Evolutionary conservation across 2,329 filamentous ascomycete genomes (phyloP), one percentile per base, ranked within the genome.

Genomic region (Atkinsonella texensis): DNA sequence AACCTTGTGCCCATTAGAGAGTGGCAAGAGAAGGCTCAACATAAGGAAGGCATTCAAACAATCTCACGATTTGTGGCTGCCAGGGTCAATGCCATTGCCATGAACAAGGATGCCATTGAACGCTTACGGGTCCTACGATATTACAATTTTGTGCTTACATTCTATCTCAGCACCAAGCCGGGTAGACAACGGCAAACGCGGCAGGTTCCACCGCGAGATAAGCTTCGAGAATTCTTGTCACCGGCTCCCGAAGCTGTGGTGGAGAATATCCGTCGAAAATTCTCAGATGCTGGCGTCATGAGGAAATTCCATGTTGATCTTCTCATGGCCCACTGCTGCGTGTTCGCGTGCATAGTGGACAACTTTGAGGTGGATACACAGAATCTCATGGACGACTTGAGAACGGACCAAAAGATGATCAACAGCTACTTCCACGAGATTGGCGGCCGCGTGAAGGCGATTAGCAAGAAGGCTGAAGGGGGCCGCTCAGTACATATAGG

Each of bases 391-490:
- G 80, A 85, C 55, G 88, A 93, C 62, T 68, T 93, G 54, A 77
- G 79, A 62, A 61, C 90, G 52, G 85, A 89, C 57, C 80, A 83
- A 65, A 84, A 80, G 68, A 73, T 80, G 62, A 81, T 91, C 60
- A 76, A 73, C 49, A 76, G 81, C 62, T 90, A 89, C 65, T 90
- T 87, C 65, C 69, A 73, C 46, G 87, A 91, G 65, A 82, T 93
- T 57, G 88, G 88, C 20, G 87, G 83, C 32, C 79, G 75, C 58
- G 74, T 87, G 32, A 80, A 76, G 64, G 70, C 74, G 57, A 74
- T 78, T 53, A 75, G 82, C 57, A 78, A 76, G 33, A 83, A 81
- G 57, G 78, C 80, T 51, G 80, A 80, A 52, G 80, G 81, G 55
- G 76, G 69, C 53, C 66, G 66, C 52, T 60, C 67, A 32, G 69